Conservation (phyloP, 805 yeast genomes). For the Metschnikowia amazonensis region DNA sequence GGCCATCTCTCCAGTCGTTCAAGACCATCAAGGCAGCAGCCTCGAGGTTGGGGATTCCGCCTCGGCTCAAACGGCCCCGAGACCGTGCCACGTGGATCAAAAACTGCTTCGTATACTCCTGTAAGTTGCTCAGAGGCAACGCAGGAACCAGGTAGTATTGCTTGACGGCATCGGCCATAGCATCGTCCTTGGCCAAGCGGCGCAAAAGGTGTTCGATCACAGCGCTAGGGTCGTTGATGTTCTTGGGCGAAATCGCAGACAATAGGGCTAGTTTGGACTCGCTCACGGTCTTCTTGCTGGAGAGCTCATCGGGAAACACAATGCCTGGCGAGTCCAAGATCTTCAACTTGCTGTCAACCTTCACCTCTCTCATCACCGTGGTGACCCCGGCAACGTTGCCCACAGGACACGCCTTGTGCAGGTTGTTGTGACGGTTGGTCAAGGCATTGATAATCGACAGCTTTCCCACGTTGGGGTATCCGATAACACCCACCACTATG, state of each 20-base stretch:
- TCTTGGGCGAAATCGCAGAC: constrained; percentile 86
- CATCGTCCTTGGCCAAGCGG: constrained; percentile 66
- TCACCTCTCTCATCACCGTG: constrained; percentile 85
- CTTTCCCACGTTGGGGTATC: constrained; percentile 96
- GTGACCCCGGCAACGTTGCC: constrained; percentile 99
- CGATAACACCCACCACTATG: constrained; percentile 90
- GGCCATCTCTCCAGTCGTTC: constrained; percentile 97
- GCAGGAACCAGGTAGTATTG: constrained; percentile 77
- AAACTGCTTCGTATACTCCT: constrained; percentile 79
- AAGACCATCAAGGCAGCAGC: constrained; percentile 80
- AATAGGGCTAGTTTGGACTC: constrained; percentile 84
- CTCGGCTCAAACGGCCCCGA: constrained; percentile 87
- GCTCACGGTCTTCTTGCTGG: constrained; percentile 38
- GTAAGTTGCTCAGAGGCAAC: constrained; percentile 63
- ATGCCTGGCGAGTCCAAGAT: constrained; percentile 96
- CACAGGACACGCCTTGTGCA: constrained; percentile 78
- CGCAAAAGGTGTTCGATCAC: constrained; percentile 76
- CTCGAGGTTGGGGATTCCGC: constrained; percentile 87
- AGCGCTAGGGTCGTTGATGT: constrained; percentile 76
- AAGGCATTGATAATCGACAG: constrained; percentile 91
- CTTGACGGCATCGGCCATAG: constrained; percentile 74
- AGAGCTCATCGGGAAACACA: constrained; percentile 74
- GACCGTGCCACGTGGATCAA: constrained; percentile 90
- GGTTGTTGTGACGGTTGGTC: constrained; percentile 69
- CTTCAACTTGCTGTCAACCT: constrained; percentile 84